phyloP scores from a whole-genome alignment of 257 asterid species.

The Thymus quinquecostatus region DNA sequence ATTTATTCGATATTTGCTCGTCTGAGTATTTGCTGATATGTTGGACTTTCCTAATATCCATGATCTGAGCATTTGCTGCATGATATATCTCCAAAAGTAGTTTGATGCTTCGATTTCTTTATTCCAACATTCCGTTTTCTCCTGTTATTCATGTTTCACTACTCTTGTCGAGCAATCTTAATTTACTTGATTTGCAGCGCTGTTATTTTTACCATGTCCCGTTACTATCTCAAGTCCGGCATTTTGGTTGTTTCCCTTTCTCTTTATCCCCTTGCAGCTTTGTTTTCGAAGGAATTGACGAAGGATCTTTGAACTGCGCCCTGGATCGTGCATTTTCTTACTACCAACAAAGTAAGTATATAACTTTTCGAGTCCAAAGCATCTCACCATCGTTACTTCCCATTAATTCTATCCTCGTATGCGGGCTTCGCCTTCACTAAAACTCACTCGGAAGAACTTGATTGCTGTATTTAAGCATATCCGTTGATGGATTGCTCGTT shows the following conservation, averaged over 20 bases:
- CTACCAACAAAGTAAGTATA: slow-evolving; percentile 64
- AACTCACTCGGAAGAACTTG: neutral
- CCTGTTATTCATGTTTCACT: neutral
- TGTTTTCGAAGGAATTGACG: slow-evolving; percentile 87
- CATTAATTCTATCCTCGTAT: neutral
- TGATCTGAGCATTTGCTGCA: neutral
- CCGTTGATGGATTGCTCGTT: too few relatives aligned
- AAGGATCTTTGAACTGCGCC: slow-evolving; percentile 61
- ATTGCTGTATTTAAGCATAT: too few relatives aligned
- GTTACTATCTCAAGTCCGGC: neutral
- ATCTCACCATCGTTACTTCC: neutral
- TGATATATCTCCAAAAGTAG: neutral
- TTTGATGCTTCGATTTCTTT: neutral
- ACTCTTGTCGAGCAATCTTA: neutral
- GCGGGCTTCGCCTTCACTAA: too few relatives aligned
- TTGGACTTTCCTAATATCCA: neutral
- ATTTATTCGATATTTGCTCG: neutral
- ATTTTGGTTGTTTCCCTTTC: neutral
- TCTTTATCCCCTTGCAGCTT: slow-evolving; percentile 45
- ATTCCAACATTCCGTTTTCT: neutral
- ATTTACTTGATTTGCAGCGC: neutral
- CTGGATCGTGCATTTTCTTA: slow-evolving; percentile 69
- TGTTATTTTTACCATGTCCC: neutral
- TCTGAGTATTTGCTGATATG: neutral
- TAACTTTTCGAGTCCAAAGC: neutral